Conservation (phyloP, 345 rosid genomes). For the Triadica sebifera region DNA sequence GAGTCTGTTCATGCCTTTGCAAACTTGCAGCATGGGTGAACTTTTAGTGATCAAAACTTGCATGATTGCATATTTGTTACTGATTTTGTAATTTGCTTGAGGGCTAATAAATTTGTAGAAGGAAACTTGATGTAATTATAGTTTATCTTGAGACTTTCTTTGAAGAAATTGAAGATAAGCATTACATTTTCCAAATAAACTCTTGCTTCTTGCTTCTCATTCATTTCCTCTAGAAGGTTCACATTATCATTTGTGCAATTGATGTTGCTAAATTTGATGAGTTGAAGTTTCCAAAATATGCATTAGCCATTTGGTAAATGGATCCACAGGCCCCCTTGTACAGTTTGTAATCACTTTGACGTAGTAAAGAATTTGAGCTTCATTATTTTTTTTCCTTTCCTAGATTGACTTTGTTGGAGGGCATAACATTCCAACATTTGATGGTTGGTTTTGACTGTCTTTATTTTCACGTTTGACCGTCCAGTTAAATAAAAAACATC, state of each 20-base stretch:
- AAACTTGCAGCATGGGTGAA: not conserved
- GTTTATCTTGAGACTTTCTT: not conserved
- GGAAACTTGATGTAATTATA: not conserved
- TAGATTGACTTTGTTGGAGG: not conserved
- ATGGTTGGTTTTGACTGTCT: not conserved
- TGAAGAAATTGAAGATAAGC: not conserved
- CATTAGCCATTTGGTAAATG: not conserved
- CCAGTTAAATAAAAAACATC: not conserved
- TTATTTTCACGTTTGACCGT: not conserved
- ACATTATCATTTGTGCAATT: not conserved
- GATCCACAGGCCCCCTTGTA: not conserved
- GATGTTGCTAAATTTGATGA: not conserved
- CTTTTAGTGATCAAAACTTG: not conserved
- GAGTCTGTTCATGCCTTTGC: not conserved
- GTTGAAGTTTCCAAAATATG: not conserved
- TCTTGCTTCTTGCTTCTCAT: not conserved
- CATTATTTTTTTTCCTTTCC: not conserved
- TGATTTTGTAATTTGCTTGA: not conserved
- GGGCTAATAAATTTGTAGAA: not conserved
- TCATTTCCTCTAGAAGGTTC: not conserved
- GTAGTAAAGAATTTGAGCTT: not conserved
- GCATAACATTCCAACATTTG: not conserved
- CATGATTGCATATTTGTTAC: not conserved
- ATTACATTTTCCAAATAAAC: not conserved
- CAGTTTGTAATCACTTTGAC: not conserved